Conservation (phyloP, 441 rosid species). For the Capsella rubella region DNA sequence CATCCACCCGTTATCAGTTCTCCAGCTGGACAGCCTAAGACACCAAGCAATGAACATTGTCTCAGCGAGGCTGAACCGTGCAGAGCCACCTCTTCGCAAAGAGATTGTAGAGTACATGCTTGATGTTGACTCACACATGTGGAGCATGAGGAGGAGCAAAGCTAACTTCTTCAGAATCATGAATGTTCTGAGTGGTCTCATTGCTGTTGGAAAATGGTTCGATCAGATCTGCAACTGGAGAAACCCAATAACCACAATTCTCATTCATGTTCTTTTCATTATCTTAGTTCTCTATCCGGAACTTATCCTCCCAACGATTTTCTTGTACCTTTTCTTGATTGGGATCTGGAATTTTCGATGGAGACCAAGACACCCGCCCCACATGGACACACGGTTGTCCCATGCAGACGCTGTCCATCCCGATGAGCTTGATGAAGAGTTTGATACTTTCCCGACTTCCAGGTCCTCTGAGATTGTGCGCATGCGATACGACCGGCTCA, state of each 20-base stretch:
- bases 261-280: slow-evolving; percentile 73
- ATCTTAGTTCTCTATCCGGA: slow-evolving; percentile 82
- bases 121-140: slow-evolving; percentile 87
- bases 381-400: slow-evolving; percentile 82
- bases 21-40: slow-evolving; percentile 81
- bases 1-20: slow-evolving; percentile 78
- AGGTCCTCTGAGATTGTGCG: slow-evolving; percentile 64
- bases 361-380: slow-evolving; percentile 81
- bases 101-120: slow-evolving; percentile 95
- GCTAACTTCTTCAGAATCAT: slow-evolving; percentile 87
- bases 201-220: slow-evolving; percentile 75
- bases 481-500: slow-evolving; percentile 81
- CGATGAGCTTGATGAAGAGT: slow-evolving; percentile 90
- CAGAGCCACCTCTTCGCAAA: slow-evolving; percentile 89
- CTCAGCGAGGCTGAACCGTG: slow-evolving; percentile 73
- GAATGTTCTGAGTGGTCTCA: slow-evolving; percentile 64
- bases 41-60: slow-evolving; percentile 94
- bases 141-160: slow-evolving; percentile 97
- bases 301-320: slow-evolving; percentile 74
- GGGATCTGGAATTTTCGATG: slow-evolving; percentile 84
- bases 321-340: slow-evolving; percentile 79
- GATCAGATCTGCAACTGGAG: slow-evolving; percentile 81
- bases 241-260: slow-evolving; percentile 76
- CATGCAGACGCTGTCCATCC: slow-evolving; percentile 81
- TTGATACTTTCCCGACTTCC: slow-evolving; percentile 84